Conservation (phyloP, 2,329 filamentous ascomycete species). For the Cladosporium colombiae region DNA sequence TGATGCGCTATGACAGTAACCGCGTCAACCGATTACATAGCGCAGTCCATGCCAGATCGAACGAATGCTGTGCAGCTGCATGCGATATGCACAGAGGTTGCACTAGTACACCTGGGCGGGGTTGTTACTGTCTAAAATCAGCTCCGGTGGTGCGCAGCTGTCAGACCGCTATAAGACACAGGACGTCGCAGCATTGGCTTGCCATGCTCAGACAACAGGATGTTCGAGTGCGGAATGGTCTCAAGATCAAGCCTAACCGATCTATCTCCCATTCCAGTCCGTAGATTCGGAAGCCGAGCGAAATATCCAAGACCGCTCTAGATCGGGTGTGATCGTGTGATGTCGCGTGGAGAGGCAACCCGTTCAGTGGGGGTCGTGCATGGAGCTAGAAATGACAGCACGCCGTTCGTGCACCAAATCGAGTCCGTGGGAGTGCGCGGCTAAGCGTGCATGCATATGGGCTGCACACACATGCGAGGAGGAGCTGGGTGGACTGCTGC, state of each 20-base stretch:
- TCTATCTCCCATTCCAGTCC: background rate
- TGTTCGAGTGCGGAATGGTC: background rate
- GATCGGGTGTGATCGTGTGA: constrained; percentile 6
- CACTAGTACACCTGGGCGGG: background rate
- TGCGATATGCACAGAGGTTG: background rate
- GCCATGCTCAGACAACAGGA: background rate
- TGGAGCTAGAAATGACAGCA: constrained; percentile 17
- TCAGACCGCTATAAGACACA: background rate
- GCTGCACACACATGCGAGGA: background rate
- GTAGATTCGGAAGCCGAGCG: background rate
- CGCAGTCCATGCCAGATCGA: background rate
- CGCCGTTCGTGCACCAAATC: constrained; percentile 1
- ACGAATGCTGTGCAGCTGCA: constrained; percentile 7
- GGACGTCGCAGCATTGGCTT: background rate
- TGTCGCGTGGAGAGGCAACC: constrained; percentile 12
- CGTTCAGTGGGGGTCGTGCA: constrained; percentile 17
- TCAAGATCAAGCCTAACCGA: background rate
- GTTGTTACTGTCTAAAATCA: background rate
- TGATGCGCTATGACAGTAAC: background rate
- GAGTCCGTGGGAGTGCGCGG: constrained; percentile 8
- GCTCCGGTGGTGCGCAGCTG: background rate
- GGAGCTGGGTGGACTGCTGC: background rate
- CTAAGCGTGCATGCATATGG: constrained; percentile 12
- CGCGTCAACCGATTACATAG: background rate
- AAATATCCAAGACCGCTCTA: background rate